phyloP scores from a whole-genome alignment of 805 yeast species.

The Candida tibetensis region DNA sequence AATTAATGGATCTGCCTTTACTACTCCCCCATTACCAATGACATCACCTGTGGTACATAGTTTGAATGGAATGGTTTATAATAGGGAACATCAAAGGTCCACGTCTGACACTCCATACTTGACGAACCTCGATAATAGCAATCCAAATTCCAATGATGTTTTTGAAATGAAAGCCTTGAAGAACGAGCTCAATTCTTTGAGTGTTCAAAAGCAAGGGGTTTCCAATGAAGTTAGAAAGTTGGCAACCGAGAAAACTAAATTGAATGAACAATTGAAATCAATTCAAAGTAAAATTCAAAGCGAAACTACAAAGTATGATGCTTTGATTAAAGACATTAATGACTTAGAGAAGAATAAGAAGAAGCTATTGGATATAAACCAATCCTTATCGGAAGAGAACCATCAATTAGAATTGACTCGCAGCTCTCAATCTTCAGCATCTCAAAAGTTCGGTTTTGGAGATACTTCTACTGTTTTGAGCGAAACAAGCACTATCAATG shows the following conservation, averaged over 20 bases:
- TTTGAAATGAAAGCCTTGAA: conserved; percentile 36
- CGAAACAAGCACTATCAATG: conserved; percentile 1
- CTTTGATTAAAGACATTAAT: conserved; percentile 49
- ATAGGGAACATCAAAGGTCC: conserved; percentile 37
- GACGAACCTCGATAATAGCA: conserved; percentile 15
- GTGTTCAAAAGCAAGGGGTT: conserved; percentile 20
- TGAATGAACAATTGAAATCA: conserved; percentile 36
- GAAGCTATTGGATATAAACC: conserved; percentile 33
- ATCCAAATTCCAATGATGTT: conserved; percentile 21
- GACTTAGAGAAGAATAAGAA: conserved; percentile 48
- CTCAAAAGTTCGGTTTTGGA: not conserved
- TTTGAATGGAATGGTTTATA: conserved; percentile 3
- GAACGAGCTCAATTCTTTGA: conserved; percentile 40
- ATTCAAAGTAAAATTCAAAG: conserved; percentile 40
- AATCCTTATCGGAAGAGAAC: conserved; percentile 21
- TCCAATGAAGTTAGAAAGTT: conserved; percentile 25
- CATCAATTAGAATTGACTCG: conserved; percentile 12
- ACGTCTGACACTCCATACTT: conserved; percentile 41
- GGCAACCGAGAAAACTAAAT: conserved; percentile 25
- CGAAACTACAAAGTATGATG: conserved; percentile 42
- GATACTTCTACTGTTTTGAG: conserved; percentile 1
- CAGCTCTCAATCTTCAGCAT: not conserved
- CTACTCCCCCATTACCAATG: conserved; percentile 46
- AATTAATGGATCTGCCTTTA: conserved; percentile 31
- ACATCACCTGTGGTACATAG: conserved; percentile 17